Evolutionary conservation across 1,284 basidiomycete species (phyloP).

Genomic region (Earliella scabrosa): DNA sequence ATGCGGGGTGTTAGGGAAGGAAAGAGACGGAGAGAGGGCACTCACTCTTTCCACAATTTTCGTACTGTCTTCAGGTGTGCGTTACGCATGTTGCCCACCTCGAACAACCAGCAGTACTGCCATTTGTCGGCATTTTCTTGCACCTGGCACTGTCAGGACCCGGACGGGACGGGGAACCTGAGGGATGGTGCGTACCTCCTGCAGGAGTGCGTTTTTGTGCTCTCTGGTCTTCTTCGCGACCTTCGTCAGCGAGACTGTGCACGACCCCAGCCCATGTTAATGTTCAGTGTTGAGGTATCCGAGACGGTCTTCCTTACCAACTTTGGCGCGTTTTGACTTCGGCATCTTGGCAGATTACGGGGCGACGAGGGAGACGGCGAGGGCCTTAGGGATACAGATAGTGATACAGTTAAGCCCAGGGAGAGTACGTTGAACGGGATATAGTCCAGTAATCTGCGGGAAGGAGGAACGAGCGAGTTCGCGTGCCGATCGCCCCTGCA

Average conservation of each 20-base stretch:
- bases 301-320: conserved; percentile 48
- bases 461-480: conserved; percentile 3
- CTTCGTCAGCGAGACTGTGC: conserved; percentile 75
- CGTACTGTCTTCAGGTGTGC: conserved; percentile 93
- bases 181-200: conserved; percentile 68
- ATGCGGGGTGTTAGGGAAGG: conserved; percentile 4
- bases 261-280: conserved; percentile 14
- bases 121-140: conserved; percentile 84
- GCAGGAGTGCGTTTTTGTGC: conserved; percentile 86
- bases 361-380: conserved; percentile 9
- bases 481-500: conserved; percentile 17
- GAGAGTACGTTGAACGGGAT: neutral
- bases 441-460: neutral
- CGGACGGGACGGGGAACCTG: neutral
- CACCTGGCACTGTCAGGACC: conserved; percentile 49
- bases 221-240: conserved; percentile 82
- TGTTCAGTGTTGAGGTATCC: neutral
- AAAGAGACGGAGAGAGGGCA: conserved; percentile 14
- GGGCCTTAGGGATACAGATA: too few species aligned
- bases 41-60: conserved; percentile 91
- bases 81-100: conserved; percentile 95
- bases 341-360: conserved; percentile 63
- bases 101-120: conserved; percentile 95
- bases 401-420: conserved; percentile 1
- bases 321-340: conserved; percentile 84